A percentile compares a stretch with the other conserved stretches of the same genome.
Conservation (phyloP, 805 yeast species). For the Starmerella floricola region DNA sequence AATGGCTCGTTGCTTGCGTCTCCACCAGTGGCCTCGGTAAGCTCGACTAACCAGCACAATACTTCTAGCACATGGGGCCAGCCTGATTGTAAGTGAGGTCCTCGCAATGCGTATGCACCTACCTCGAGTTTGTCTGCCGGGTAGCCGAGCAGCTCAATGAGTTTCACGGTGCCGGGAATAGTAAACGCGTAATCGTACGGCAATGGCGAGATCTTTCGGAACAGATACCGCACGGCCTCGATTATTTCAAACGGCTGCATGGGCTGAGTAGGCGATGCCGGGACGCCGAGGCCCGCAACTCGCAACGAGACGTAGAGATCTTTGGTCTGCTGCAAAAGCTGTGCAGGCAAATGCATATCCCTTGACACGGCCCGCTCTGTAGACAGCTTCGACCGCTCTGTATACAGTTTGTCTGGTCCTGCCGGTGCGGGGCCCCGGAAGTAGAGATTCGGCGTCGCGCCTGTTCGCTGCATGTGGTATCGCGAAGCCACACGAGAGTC, state of each 20-base stretch:
- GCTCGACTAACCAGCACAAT: neutral
- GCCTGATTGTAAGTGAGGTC: neutral
- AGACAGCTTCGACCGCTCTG: too few species aligned
- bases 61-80: conserved; percentile 1
- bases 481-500: neutral
- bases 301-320: conserved; percentile 1
- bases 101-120: neutral
- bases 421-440: too few species aligned
- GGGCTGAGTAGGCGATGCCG: neutral
- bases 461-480: neutral
- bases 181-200: neutral
- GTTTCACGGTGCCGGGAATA: neutral
- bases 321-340: neutral
- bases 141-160: conserved; percentile 1
- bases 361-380: neutral
- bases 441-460: too few species aligned
- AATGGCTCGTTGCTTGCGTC: neutral
- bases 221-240: conserved; percentile 4
- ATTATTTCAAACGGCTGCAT: neutral
- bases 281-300: conserved; percentile 1
- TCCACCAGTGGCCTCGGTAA: neutral
- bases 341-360: neutral
- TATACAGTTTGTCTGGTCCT: too few species aligned
- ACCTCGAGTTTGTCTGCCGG: neutral
- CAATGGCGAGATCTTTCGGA: conserved; percentile 2